Evolutionary conservation across 2,329 filamentous ascomycete genomes (phyloP), one percentile per base, ranked within the genome.

Genomic region (Pseudovirgaria hyperparasitica): DNA sequence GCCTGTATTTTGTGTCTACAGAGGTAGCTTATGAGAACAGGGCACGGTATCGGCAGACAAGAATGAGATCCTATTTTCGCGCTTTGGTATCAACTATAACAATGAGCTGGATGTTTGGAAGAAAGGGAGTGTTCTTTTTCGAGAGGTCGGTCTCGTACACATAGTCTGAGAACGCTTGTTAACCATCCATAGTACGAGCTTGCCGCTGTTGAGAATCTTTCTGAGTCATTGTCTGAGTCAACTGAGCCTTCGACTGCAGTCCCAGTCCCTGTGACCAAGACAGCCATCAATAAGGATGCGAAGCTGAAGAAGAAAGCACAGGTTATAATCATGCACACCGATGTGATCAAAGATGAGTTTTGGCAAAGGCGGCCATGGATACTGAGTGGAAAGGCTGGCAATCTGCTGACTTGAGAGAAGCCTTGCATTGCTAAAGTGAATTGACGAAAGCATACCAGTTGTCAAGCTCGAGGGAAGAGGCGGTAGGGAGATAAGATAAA

Each of bases 11-110:
- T 5, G 13, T n/a, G n/a, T n/a, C n/a, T n/a, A n/a, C n/a, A n/a
- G n/a, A n/a, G n/a, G n/a, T 25, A 86, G 79, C n/a, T n/a, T n/a
- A n/a, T n/a, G n/a, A n/a, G n/a, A n/a, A n/a, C n/a, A n/a, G 2
- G 86, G 87, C 3, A 92, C 85, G 0, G 56, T 92, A 2, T 72
- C 86, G 3, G 65, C 73, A 3, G 85, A 96, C 45, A 98, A 98
- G 60, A 90, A 98, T 47, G 90, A 98, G 60, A 92, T 98, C 12
- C 60, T 98, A 9, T 98, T 90, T 53, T 80, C 76, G 2, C 68
- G 69, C 15, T 96, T 93, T 52, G 72, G 76, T 3, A 86, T 96
- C 49, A 98, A 98, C 57, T 98, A 98, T 58, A 98, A 98, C 55
- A 90, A 93, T 40, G 90, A 98, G 53, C 73, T 74, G 0, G 84